A percentile compares a stretch with the other conserved stretches of the same genome.
Evolutionary conservation across 1,139 yeast species (phyloP).

Genomic region (Yamadazyma atlantica): DNA sequence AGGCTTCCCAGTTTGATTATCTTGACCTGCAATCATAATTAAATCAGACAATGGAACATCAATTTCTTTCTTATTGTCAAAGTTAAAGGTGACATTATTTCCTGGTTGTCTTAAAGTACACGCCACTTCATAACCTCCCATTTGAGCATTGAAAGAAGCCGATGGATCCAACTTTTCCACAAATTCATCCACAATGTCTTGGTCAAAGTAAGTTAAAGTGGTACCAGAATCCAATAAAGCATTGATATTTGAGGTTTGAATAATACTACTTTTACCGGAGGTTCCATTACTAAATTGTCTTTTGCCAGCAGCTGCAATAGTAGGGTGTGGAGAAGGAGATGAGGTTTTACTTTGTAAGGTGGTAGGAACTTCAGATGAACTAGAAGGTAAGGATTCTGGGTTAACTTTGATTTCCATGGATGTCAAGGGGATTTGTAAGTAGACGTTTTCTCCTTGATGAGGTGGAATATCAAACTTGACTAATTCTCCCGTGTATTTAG

Average conservation of each 20-base stretch:
- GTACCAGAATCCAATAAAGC: slow-evolving; percentile 44
- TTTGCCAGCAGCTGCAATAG: slow-evolving; percentile 15
- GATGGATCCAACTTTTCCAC: slow-evolving; percentile 19
- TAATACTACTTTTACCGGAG: slow-evolving; percentile 10
- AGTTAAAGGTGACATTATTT: slow-evolving; percentile 26
- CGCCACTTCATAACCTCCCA: slow-evolving; percentile 24
- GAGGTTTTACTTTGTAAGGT: slow-evolving; percentile 8
- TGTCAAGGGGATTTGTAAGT: slow-evolving; percentile 24
- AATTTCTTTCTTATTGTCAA: slow-evolving; percentile 23
- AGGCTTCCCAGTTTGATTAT: slow-evolving; percentile 10
- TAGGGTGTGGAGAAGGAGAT: slow-evolving; percentile 13
- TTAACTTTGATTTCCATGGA: slow-evolving; percentile 11
- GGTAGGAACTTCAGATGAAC: slow-evolving; percentile 9
- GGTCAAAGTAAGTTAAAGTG: slow-evolving; percentile 31
- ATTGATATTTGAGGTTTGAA: slow-evolving; percentile 12
- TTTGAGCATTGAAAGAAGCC: slow-evolving; percentile 16
- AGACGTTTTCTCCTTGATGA: slow-evolving; percentile 17
- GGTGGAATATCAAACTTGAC: slow-evolving; percentile 20
- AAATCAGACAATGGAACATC: slow-evolving; percentile 37
- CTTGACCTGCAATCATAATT: slow-evolving; percentile 16
- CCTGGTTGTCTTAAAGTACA: slow-evolving; percentile 28
- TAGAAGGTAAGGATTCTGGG: slow-evolving; percentile 3
- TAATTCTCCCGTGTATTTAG: slow-evolving; percentile 50
- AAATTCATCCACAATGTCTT: slow-evolving; percentile 15
- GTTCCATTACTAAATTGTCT: slow-evolving; percentile 7